Evolutionary conservation across 1,139 yeast genomes (phyloP).

Genomic region (Trichomonascaceae sp.): DNA sequence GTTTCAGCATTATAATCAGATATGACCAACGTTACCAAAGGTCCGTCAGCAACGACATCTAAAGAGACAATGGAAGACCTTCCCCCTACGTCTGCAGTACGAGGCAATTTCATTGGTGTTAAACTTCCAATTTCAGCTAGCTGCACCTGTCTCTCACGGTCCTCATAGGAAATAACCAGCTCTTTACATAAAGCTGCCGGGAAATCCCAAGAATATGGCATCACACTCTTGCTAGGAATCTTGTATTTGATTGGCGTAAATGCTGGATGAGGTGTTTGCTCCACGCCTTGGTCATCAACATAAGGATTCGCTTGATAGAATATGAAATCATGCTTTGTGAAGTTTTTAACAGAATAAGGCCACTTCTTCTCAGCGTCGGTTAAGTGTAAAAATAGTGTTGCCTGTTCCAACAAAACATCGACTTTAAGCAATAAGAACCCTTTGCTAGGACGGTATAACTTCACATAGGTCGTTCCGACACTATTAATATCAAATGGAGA

Average conservation of each 20-base stretch:
- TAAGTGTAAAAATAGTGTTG: conserved; percentile 72
- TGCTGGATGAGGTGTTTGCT: conserved; percentile 27
- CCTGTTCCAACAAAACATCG: conserved; percentile 69
- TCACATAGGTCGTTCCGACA: conserved; percentile 72
- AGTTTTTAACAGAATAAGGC: conserved; percentile 91
- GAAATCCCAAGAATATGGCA: conserved; percentile 98
- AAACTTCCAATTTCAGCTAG: conserved; percentile 89
- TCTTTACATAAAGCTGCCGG: conserved; percentile 89
- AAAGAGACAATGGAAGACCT: conserved; percentile 56
- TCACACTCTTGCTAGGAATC: conserved; percentile 83
- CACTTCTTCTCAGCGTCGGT: conserved; percentile 70
- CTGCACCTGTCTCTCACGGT: conserved; percentile 72
- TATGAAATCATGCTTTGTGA: conserved; percentile 75
- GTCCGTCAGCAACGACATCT: conserved; percentile 95
- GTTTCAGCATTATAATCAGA: conserved; percentile 74
- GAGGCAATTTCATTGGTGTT: conserved; percentile 74
- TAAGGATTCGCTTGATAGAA: conserved; percentile 85
- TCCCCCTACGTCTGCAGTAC: conserved; percentile 30
- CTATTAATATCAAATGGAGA: conserved; percentile 82
- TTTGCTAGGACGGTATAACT: conserved; percentile 54
- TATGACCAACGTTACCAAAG: conserved; percentile 80
- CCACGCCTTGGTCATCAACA: conserved; percentile 65
- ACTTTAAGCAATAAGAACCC: conserved; percentile 69
- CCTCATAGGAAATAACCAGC: conserved; percentile 59
- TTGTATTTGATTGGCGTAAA: conserved; percentile 56